Base-by-base conservation (phyloP, 164 flowering plant genomes). In the Hamamelis virginiana region DNA sequence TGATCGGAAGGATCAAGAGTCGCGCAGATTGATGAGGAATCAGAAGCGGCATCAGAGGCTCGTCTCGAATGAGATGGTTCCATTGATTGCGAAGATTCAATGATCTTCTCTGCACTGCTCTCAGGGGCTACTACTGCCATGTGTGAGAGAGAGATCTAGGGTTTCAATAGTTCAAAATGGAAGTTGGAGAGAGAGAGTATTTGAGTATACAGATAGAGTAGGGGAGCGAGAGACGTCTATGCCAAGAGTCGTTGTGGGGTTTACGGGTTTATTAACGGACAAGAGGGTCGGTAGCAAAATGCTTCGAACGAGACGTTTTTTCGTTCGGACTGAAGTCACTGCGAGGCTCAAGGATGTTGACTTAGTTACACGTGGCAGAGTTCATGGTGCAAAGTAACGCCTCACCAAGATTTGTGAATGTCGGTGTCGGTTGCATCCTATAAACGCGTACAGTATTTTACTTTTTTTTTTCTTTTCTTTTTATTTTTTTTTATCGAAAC, bases 121-220 rank as follows among this genome's bases (percentile, higher is more conserved):
- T 46, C 57, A 18, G 80, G 46, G 33, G 71, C 76, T 41, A 72
- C 74, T 25, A 67, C 66, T 8, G 79, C 80, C 76, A 78, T 78
- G 22, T 48, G 70, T 13, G 71, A 43, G 27, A 44, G 59, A 28
- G 58, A 62, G 74, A 74, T 70, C 74, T 27, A 50, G 61, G 68
- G 28, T 26, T 59, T 66, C 19, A 12, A 41, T 21, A 58, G 65
- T 4, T 14, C 18, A 51, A 10, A 44, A 38, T 9, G 47, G 68
- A 44, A 44, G 61, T n/a, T 22, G 33, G 50, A 33, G 61, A n/a
- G 64, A 52, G 59, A 65, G 26, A 64, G 19, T 3, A n/a, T n/a
- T n/a, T n/a, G n/a, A n/a, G n/a, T n/a, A n/a, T n/a, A n/a, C n/a
- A n/a, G n/a, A n/a, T n/a, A n/a, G n/a, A n/a, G n/a, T n/a, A 61